These are phyloP conservation scores for Boechera retrofracta DNA, from an alignment of 345 rosid genomes.

Conservation along the genomic window DNA sequence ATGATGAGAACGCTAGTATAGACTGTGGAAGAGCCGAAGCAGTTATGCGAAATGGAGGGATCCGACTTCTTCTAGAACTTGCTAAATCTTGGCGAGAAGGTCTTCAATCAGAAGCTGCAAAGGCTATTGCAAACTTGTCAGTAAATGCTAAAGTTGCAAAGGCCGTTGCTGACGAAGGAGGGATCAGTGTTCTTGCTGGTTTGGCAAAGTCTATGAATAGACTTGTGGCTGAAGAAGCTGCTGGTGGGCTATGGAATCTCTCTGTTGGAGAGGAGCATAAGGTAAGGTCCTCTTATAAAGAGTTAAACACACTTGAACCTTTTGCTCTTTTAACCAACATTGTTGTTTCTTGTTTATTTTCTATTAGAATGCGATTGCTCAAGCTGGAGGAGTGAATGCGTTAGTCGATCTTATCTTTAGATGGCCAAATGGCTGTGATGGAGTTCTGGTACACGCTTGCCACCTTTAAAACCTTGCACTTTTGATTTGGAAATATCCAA, in stretches of 20 bases:
- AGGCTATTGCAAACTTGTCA: conserved; percentile 84
- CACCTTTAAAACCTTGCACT: conserved; percentile 23
- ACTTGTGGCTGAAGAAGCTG: conserved; percentile 85
- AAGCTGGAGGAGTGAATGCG: conserved; percentile 83
- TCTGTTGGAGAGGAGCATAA: conserved; percentile 84
- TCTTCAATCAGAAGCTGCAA: conserved; percentile 81
- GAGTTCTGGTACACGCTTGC: conserved; percentile 59
- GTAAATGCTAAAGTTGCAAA: conserved; percentile 71
- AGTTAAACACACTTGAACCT: conserved; percentile 10
- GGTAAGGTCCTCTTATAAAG: conserved; percentile 46
- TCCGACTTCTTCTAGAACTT: conserved; percentile 66
- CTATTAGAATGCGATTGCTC: conserved; percentile 65
- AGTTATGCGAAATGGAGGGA: conserved; percentile 77
- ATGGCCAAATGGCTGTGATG: conserved; percentile 74
- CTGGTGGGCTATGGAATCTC: conserved; percentile 86
- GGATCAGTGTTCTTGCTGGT: conserved; percentile 64
- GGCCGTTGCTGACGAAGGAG: conserved; percentile 84
- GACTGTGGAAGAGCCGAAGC: conserved; percentile 85
- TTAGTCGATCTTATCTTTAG: conserved; percentile 72
- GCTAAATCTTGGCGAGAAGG: conserved; percentile 79
- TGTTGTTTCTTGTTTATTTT: conserved; percentile 26
- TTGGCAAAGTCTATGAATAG: conserved; percentile 79
- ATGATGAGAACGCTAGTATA: conserved; percentile 78
- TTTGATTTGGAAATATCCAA: conserved; percentile 14
- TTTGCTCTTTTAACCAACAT: conserved; percentile 14